Evolutionary conservation across 805 yeast species (phyloP).

Genomic region (Alloascoidea africana): DNA sequence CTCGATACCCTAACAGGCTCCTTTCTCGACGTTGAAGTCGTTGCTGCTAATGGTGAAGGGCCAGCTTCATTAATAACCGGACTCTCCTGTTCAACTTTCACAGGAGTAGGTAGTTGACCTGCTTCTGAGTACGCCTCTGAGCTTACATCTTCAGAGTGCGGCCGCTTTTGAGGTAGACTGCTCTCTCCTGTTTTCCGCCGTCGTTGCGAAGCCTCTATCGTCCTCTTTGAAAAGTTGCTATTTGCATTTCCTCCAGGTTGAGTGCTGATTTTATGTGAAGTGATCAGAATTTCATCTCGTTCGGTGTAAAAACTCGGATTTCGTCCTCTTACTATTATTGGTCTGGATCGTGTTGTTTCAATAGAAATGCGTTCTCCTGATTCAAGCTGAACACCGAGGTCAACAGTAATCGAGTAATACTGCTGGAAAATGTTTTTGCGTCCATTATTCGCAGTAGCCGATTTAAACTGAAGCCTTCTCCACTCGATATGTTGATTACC

Average conservation of each 20-base stretch:
- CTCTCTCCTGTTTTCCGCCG: too few species aligned
- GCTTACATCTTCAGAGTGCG: too few species aligned
- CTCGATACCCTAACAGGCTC: too few species aligned
- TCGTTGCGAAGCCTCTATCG: not conserved
- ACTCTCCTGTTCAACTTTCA: not conserved
- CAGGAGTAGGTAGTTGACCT: too few species aligned
- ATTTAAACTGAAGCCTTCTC: slow-evolving; percentile 17
- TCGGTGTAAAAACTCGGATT: slow-evolving; percentile 47
- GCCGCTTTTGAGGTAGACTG: too few species aligned
- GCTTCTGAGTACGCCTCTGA: too few species aligned
- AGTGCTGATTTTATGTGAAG: too few species aligned
- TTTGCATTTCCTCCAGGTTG: too few species aligned
- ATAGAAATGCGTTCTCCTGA: slow-evolving; percentile 10
- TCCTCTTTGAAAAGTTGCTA: slow-evolving; percentile 1
- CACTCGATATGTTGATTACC: slow-evolving; percentile 9
- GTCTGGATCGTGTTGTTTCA: slow-evolving; percentile 18
- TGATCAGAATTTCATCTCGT: slow-evolving; percentile 31
- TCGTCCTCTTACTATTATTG: slow-evolving; percentile 43
- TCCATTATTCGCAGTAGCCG: slow-evolving; percentile 19
- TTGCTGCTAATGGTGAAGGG: not conserved
- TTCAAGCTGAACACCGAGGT: slow-evolving; percentile 12
- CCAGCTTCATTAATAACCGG: not conserved
- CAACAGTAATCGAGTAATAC: slow-evolving; percentile 9
- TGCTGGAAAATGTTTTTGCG: slow-evolving; percentile 12
- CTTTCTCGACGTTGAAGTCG: not conserved